Evolutionary conservation across 129 eudicot species (phyloP).

Genomic region (Ambrosia artemisiifolia): DNA sequence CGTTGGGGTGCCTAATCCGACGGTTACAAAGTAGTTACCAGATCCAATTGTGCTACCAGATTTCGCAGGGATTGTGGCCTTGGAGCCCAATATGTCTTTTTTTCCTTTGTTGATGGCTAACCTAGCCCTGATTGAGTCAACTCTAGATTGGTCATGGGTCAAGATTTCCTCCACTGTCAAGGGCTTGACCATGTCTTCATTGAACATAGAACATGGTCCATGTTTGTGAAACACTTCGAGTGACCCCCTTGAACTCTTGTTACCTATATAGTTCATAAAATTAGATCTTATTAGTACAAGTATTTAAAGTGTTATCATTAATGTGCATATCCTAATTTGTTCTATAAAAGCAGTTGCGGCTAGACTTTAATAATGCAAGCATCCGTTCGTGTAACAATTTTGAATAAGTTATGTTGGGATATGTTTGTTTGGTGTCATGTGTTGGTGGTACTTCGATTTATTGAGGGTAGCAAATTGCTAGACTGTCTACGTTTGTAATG

Average conservation of each 20-base stretch:
- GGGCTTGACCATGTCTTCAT: conserved; percentile 9
- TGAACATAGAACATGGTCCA: conserved; percentile 56
- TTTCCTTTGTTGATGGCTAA: neutral
- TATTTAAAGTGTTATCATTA: neutral
- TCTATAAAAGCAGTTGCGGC: too few species aligned
- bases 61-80: conserved; percentile 45
- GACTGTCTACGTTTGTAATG: too few species aligned
- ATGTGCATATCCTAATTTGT: neutral
- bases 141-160: conserved; percentile 45
- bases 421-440: too few species aligned
- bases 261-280: conserved; percentile 21
- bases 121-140: conserved; percentile 42
- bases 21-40: conserved; percentile 57
- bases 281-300: neutral
- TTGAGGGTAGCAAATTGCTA: too few species aligned
- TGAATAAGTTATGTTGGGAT: too few species aligned
- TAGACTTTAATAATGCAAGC: too few species aligned
- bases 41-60: conserved; percentile 50
- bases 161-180: conserved; percentile 37
- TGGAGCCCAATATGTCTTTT: conserved; percentile 5
- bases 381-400: too few species aligned
- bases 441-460: too few species aligned
- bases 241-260: conserved; percentile 30
- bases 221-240: conserved; percentile 51
- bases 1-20: conserved; percentile 69